These are phyloP conservation scores for Elongisporangium undulatum DNA, from an alignment of 352 stramenopile genomes.

Conservation along the genomic window DNA sequence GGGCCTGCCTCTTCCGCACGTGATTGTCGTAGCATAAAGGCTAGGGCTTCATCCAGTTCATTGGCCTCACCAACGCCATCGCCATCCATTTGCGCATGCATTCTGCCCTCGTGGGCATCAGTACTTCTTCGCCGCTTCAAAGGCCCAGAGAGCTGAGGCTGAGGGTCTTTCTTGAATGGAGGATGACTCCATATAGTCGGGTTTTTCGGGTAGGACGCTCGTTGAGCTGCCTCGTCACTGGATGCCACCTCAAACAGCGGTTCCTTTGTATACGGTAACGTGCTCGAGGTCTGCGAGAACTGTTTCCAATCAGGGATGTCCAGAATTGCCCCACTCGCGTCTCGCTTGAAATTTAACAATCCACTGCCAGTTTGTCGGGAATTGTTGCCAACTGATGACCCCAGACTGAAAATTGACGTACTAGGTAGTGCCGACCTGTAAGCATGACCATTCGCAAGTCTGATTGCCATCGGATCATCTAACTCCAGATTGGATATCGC, in stretches of 20 bases:
- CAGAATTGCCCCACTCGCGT: constrained; percentile 38
- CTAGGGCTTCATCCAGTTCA: background rate
- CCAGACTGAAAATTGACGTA: constrained; percentile 71
- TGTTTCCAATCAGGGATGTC: constrained; percentile 57
- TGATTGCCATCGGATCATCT: constrained; percentile 70
- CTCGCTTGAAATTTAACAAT: constrained; percentile 43
- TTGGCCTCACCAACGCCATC: background rate
- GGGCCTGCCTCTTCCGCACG: background rate
- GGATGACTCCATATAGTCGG: constrained; percentile 63
- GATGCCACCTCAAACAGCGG: constrained; percentile 15
- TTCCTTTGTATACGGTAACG: constrained; percentile 48
- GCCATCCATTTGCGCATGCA: background rate
- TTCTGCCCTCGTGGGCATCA: background rate
- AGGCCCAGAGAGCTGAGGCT: background rate
- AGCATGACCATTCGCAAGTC: constrained; percentile 43
- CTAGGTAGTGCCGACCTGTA: constrained; percentile 40
- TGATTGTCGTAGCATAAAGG: background rate
- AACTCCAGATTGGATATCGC: constrained; percentile 78
- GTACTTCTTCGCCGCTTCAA: background rate
- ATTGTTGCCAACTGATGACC: constrained; percentile 39
- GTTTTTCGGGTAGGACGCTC: constrained; percentile 45
- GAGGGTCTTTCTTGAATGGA: constrained; percentile 33
- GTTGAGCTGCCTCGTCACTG: constrained; percentile 14
- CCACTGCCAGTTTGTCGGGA: constrained; percentile 30
- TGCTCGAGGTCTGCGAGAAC: constrained; percentile 51